Base-by-base conservation (phyloP, 768 basidiomycete genomes). In the Hebeloma cylindrosporum region DNA sequence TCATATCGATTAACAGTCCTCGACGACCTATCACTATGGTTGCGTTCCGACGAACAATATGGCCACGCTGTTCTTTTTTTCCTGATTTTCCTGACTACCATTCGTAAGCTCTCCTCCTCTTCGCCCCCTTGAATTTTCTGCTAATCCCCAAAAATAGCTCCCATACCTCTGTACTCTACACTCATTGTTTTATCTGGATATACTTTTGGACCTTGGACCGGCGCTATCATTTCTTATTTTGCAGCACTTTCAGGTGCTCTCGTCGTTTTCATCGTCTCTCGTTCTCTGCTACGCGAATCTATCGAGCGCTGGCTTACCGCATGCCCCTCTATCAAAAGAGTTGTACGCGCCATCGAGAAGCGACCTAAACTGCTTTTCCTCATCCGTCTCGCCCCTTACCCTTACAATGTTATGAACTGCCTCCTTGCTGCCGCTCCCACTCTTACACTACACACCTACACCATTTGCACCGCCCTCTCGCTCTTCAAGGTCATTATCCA, bases 331-430 rank as follows among this genome's bases (percentile, higher is more conserved):
- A 78, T 94, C 60, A 83, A 79, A 52, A 85, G 90, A 35, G 87
- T 88, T 45, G 84, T 95, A 7, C 77, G 83, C 26, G 92, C 92
- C 17, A 86, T 96, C 53, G 91, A 94, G 69, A 82, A 83, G 64
- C 81, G 85, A 40, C 93, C 93, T 0, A 83, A 83, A 58, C 75
- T 96, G 4, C 80, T 96, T 14, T 92, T 95, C 71, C 80, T 95
- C 48, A 89, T 96, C 55, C 86, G 93, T 38, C 75, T 93, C 43
- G 92, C 88, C n/a, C 90, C 90, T 3, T 91, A 92, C 61, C 89
- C 87, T 0, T 91, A 88, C 71, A 95, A 95, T 68, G 88, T 95
- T 58, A 90, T 95, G 83, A 96, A 95, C 70, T 89, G 87, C 59
- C 81, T 96, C 36, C 78, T 96, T 36, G 92, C 93, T 6, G 88